Base-by-base conservation (phyloP, 208 protist species). In the Trypanosoma boissoni region DNA sequence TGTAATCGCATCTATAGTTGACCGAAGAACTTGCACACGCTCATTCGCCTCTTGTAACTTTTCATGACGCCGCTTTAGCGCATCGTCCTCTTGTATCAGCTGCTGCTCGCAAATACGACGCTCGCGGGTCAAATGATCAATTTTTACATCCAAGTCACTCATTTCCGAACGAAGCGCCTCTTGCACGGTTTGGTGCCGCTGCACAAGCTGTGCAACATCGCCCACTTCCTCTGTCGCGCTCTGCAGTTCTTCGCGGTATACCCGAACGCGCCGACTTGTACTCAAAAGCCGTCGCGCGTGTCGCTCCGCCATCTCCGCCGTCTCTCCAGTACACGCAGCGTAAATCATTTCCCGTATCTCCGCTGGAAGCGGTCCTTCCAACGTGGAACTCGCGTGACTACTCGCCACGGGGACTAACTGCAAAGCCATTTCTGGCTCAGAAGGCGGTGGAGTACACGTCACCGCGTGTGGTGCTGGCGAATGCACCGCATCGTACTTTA, bases 221-320 rank as follows among this genome's bases (percentile, higher is more conserved):
- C 46, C 55, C 8, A 62, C 63, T 68, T 94, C 87, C 53, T 83
- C 87, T 28, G 76, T 52, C 6, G 87, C 87, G 20, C 78, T 80
- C 16, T 74, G 64, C 26, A 94, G 66, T 66, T 94, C 87, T 24
- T 84, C 83, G 7, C 83, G 74, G 54, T 94, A 94, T 1, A 94
- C 87, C 49, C 78, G 76, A 18, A 91, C 59, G 20, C 87, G 80
- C 3, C 83, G 80, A 36, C 58, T 78, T 18, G 81, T 89, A 74
- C 87, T 94, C 32, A 94, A 64, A 44, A 94, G 72, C 2, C 83
- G 78, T 2, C 87, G 75, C 0, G 87, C 83, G 42, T 94, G 78
- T 23, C 76, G 71, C 79, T 94, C 87, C 1, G 79, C 79, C 14
- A 76, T 64, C 14, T 88, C 87, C 12, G 64, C 58, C 0, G 41